A percentile compares a stretch with the other conserved stretches of the same genome.
Evolutionary conservation across 306 rosid genomes (phyloP).

Genomic region (Citrullus mucosospermus): DNA sequence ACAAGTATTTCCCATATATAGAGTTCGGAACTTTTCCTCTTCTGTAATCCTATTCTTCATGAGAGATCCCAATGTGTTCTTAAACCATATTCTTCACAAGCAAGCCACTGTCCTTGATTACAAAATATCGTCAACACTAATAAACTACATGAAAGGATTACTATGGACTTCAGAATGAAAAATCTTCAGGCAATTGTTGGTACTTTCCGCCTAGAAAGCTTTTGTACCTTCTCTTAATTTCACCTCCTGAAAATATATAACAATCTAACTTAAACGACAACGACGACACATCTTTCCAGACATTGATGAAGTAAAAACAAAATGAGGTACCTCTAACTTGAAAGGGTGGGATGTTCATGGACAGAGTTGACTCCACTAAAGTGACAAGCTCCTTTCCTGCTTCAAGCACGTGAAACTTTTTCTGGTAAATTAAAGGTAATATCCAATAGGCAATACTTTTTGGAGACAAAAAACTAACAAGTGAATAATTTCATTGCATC

Average conservation of each 20-base stretch:
- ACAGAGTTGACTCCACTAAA: slow-evolving; percentile 29
- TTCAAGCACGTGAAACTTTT: not conserved
- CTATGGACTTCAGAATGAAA: slow-evolving; percentile 17
- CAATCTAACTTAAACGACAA: not conserved
- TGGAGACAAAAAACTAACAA: not conserved
- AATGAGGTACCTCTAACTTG: slow-evolving; percentile 18
- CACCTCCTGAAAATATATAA: slow-evolving; percentile 13
- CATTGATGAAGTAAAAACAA: not conserved
- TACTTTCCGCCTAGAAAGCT: slow-evolving; percentile 20
- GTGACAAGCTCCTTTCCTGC: slow-evolving; percentile 19
- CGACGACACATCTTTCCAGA: not conserved
- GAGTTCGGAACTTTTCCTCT: not conserved
- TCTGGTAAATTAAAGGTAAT: not conserved
- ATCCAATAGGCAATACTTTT: not conserved
- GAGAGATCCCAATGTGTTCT: not conserved
- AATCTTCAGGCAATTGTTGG: slow-evolving; percentile 23
- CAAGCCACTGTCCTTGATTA: not conserved
- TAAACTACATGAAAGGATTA: not conserved
- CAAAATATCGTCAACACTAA: not conserved
- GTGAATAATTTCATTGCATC: not conserved
- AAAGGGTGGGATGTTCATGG: slow-evolving; percentile 21
- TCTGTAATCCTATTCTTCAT: not conserved
- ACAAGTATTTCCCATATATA: not conserved
- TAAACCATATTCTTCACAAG: not conserved
- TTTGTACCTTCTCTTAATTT: slow-evolving; percentile 26